These are phyloP conservation scores for Argentina anserina DNA, from an alignment of 306 rosid genomes.

Conservation along the genomic window DNA sequence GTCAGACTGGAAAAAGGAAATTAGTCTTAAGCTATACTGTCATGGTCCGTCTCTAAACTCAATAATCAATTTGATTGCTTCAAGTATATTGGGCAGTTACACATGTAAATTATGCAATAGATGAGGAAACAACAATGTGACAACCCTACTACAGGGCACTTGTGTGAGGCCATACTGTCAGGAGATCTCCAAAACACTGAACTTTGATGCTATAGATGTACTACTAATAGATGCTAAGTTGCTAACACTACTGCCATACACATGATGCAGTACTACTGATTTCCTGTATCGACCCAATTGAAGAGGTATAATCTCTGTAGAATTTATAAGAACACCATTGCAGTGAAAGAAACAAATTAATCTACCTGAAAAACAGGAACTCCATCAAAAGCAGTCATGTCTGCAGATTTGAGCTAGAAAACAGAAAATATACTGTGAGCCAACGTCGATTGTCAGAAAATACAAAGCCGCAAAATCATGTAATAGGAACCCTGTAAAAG, in stretches of 20 bases:
- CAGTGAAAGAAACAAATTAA: slow-evolving; percentile 23
- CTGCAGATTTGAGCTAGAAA: slow-evolving; percentile 63
- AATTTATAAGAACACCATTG: slow-evolving; percentile 1
- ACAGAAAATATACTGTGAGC: slow-evolving; percentile 17
- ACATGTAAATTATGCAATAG: neutral
- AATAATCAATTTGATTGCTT: neutral
- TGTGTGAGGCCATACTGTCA: neutral
- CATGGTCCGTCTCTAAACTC: neutral
- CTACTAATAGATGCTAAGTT: neutral
- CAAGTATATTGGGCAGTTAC: neutral
- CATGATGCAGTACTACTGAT: neutral
- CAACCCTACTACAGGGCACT: neutral
- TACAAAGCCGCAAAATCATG: slow-evolving; percentile 4
- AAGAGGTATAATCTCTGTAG: neutral
- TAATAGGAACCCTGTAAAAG: neutral
- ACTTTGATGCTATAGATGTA: neutral
- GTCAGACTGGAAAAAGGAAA: slow-evolving; percentile 63
- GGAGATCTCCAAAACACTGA: neutral
- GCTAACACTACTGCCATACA: neutral
- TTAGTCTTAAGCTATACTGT: slow-evolving; percentile 13
- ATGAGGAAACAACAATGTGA: neutral
- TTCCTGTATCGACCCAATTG: neutral
- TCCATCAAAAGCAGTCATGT: slow-evolving; percentile 70
- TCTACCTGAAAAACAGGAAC: slow-evolving; percentile 94
- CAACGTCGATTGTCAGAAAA: slow-evolving; percentile 17